phyloP scores from a whole-genome alignment of 2,329 filamentous ascomycete genomes.

The Diplocarpon mali region DNA sequence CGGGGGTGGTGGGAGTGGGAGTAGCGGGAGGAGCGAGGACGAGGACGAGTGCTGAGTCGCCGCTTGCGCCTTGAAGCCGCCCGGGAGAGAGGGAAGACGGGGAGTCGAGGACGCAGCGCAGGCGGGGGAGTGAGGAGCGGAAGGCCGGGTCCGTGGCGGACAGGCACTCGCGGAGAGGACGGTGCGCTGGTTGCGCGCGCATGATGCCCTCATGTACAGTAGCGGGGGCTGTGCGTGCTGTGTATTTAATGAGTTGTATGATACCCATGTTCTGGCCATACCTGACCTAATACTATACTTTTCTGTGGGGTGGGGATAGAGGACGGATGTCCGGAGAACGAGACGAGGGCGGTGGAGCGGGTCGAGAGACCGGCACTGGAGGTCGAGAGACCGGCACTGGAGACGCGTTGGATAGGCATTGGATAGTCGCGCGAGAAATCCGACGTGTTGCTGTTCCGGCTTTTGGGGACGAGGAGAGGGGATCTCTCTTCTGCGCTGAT shows the following conservation, averaged over 20 bases:
- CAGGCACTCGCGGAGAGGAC: background rate
- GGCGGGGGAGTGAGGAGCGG: background rate
- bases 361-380: too few species aligned
- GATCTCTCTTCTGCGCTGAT: too few species aligned
- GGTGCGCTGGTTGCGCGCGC: background rate
- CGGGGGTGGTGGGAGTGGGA: constrained; percentile 17
- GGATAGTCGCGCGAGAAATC: too few species aligned
- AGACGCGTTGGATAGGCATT: too few species aligned
- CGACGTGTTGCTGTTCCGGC: too few species aligned
- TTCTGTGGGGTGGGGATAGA: background rate
- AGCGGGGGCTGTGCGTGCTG: background rate
- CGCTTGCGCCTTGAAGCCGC: too few species aligned
- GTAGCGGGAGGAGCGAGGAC: constrained; percentile 10
- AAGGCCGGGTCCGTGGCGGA: background rate
- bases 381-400: too few species aligned
- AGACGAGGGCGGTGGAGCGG: too few species aligned
- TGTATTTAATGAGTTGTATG: constrained; percentile 14
- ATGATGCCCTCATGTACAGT: constrained; percentile 2
- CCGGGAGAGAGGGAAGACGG: background rate
- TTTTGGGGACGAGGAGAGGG: too few species aligned
- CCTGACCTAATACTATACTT: background rate
- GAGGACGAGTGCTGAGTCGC: constrained; percentile 2
- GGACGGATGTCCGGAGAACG: too few species aligned
- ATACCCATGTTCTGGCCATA: constrained; percentile 12
- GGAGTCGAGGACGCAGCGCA: background rate